Conservation (phyloP, 176 grass and related monocot species). For the Oryza glaberrima region DNA sequence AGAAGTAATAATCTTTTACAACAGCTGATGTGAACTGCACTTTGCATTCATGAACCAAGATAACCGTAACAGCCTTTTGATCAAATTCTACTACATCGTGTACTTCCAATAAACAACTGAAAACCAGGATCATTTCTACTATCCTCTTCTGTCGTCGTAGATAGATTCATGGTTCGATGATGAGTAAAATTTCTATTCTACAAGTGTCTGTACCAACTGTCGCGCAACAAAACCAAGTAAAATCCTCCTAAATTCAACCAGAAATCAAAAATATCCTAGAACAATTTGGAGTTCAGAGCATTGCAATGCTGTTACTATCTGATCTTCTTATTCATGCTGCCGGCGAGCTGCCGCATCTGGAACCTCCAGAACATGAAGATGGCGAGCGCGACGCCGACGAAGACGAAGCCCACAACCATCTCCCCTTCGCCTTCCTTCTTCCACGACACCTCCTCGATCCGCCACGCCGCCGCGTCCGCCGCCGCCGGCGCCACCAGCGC, state of each 20-base stretch:
- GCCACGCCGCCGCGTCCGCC: slow-evolving; percentile 17
- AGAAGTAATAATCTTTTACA: no score
- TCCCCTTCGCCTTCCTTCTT: slow-evolving; percentile 66
- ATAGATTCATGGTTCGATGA: not conserved
- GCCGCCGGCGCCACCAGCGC: slow-evolving; percentile 26
- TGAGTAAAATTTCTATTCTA: slow-evolving; percentile 24
- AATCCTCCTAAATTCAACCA: slow-evolving; percentile 3
- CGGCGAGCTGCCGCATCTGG: slow-evolving; percentile 75
- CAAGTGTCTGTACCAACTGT: slow-evolving; percentile 7
- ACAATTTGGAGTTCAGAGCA: not conserved
- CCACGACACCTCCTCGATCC: slow-evolving; percentile 87
- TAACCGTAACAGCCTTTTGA: not conserved
- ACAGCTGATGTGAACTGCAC: not conserved
- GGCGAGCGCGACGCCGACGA: slow-evolving; percentile 63
- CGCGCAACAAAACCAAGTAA: slow-evolving; percentile 6
- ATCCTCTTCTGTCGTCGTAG: not conserved
- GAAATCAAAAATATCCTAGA: not conserved
- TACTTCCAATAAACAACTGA: not conserved
- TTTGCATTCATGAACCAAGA: not conserved
- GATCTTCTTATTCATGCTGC: slow-evolving; percentile 88
- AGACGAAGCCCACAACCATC: slow-evolving; percentile 60
- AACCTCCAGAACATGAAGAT: slow-evolving; percentile 92
- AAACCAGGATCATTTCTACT: not conserved
- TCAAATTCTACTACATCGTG: slow-evolving; percentile 4
- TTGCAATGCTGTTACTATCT: slow-evolving; percentile 31